Percentiles rank a stretch among this genome's conserved stretches.
These are phyloP conservation scores for Candida pseudofarinosa DNA, from an alignment of 805 yeast species.

Conservation along the genomic window DNA sequence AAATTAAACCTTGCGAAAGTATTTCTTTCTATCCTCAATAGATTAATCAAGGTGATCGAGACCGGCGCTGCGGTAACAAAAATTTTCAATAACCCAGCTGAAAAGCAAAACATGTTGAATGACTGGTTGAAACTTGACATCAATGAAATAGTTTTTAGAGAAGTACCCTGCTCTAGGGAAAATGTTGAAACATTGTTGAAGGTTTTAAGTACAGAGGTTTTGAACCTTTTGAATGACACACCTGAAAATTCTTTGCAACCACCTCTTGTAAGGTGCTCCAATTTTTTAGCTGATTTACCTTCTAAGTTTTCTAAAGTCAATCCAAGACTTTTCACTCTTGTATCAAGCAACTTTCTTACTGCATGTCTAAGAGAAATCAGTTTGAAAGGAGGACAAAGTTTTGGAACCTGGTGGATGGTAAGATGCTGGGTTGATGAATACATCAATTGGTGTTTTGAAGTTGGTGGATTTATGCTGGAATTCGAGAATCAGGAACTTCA, in stretches of 20 bases:
- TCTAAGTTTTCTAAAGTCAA: slow-evolving; percentile 45
- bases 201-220: slow-evolving; percentile 33
- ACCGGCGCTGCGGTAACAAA: slow-evolving; percentile 48
- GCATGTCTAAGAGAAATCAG: slow-evolving; percentile 61
- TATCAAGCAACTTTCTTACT: slow-evolving; percentile 51
- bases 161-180: slow-evolving; percentile 45
- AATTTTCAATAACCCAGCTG: slow-evolving; percentile 40
- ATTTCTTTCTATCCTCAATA: slow-evolving; percentile 49
- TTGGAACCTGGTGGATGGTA: slow-evolving; percentile 73
- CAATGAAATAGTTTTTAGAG: slow-evolving; percentile 42
- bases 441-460: slow-evolving; percentile 61
- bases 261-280: slow-evolving; percentile 13
- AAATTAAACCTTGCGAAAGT: slow-evolving; percentile 52
- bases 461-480: slow-evolving; percentile 49
- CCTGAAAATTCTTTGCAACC: slow-evolving; percentile 19
- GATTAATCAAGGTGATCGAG: slow-evolving; percentile 52
- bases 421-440: slow-evolving; percentile 77
- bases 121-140: slow-evolving; percentile 59
- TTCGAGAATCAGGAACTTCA: slow-evolving; percentile 8
- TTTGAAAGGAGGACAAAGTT: slow-evolving; percentile 52
- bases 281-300: slow-evolving; percentile 40
- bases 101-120: slow-evolving; percentile 46
- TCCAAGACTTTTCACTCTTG: slow-evolving; percentile 53
- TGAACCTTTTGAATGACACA: slow-evolving; percentile 14
- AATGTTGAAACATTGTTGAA: slow-evolving; percentile 28